phyloP scores from a whole-genome alignment of 208 protist species.

The Herpetomonas samuelpessoai region DNA sequence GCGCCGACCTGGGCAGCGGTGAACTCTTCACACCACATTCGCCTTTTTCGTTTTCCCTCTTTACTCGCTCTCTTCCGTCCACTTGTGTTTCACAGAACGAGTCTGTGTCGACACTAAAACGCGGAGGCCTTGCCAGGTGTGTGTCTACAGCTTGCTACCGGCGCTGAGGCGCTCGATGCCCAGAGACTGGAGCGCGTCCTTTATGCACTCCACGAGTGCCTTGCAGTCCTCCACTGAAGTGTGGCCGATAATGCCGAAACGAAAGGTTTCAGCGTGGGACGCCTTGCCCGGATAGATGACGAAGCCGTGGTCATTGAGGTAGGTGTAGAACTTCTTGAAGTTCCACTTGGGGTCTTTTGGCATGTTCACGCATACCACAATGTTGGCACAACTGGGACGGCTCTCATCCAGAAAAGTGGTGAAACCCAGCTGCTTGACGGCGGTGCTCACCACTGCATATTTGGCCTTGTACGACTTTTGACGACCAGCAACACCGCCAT shows the following conservation, averaged over 20 bases:
- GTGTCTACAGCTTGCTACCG: slow-evolving; percentile 42
- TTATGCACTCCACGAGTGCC: slow-evolving; percentile 44
- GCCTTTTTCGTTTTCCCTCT: no score
- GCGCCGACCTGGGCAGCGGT: no score
- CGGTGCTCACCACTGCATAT: slow-evolving; percentile 43
- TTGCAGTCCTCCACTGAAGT: slow-evolving; percentile 44
- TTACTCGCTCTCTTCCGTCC: no score
- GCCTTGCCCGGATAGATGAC: slow-evolving; percentile 87
- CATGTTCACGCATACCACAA: slow-evolving; percentile 85
- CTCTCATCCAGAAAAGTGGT: slow-evolving; percentile 60
- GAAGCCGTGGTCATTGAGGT: slow-evolving; percentile 62
- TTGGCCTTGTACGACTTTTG: slow-evolving; percentile 53
- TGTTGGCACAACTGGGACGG: slow-evolving; percentile 57
- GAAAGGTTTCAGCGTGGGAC: slow-evolving; percentile 82
- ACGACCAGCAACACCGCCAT: slow-evolving; percentile 60
- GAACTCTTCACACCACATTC: no score
- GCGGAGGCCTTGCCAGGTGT: no score
- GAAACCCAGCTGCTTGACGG: slow-evolving; percentile 71
- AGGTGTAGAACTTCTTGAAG: slow-evolving; percentile 87
- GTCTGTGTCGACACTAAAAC: no score
- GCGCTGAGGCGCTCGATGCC: slow-evolving; percentile 45
- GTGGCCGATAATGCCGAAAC: slow-evolving; percentile 85
- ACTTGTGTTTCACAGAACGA: no score
- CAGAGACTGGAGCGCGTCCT: slow-evolving; percentile 52
- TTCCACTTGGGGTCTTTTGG: slow-evolving; percentile 71